These are phyloP conservation scores for Priceomyces haplophilus DNA, from an alignment of 805 yeast species.

Conservation along the genomic window DNA sequence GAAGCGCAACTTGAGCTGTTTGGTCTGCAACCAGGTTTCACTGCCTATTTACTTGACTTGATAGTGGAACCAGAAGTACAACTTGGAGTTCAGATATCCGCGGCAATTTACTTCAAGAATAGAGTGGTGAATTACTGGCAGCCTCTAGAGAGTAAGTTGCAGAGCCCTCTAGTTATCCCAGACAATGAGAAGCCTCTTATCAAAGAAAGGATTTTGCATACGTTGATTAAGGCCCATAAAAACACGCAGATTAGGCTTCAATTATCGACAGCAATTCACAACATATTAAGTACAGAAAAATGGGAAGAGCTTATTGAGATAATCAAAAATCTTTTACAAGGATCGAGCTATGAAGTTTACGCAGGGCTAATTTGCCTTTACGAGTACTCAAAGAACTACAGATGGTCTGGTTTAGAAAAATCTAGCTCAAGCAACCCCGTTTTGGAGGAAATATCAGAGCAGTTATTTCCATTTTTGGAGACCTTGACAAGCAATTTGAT, in stretches of 20 bases:
- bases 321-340: conserved; percentile 35
- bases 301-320: conserved; percentile 39
- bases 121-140: conserved; percentile 39
- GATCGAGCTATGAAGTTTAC: conserved; percentile 35
- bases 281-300: conserved; percentile 48
- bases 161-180: conserved; percentile 22
- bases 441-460: conserved; percentile 34
- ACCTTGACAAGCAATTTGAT: conserved; percentile 26
- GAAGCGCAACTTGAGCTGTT: conserved; percentile 49
- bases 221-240: conserved; percentile 40
- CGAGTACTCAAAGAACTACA: conserved; percentile 40
- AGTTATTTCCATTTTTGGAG: conserved; percentile 38
- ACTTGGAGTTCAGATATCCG: conserved; percentile 39
- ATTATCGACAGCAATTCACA: conserved; percentile 54
- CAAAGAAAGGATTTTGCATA: conserved; percentile 36
- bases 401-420: conserved; percentile 47
- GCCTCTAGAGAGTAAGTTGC: conserved; percentile 27
- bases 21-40: conserved; percentile 58
- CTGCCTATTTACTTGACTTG: conserved; percentile 50
- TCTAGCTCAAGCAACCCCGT: conserved; percentile 32
- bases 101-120: conserved; percentile 44
- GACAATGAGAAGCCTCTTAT: conserved; percentile 41
- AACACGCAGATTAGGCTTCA: conserved; percentile 48
- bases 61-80: conserved; percentile 41
- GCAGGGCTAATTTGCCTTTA: conserved; percentile 40